phyloP scores from a whole-genome alignment of 345 rosid species.

The Acer saccharum region DNA sequence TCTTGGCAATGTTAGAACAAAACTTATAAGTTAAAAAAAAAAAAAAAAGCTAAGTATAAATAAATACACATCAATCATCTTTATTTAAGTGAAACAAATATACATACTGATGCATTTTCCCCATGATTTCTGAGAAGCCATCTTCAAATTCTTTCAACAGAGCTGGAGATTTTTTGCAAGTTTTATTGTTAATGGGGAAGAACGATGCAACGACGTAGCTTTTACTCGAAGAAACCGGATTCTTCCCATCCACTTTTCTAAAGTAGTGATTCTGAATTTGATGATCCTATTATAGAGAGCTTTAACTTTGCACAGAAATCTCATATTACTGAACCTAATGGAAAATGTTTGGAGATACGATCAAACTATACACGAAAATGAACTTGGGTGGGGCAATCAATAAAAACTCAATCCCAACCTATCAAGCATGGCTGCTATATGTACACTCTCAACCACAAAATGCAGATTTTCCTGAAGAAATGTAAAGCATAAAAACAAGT shows the following conservation, averaged over 20 bases:
- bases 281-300: slow-evolving; percentile 17
- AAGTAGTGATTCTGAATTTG: neutral
- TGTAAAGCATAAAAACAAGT: slow-evolving; percentile 8
- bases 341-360: slow-evolving; percentile 13
- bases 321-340: neutral
- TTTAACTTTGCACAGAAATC: slow-evolving; percentile 29
- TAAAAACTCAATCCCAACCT: slow-evolving; percentile 23
- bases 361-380: slow-evolving; percentile 28
- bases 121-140: slow-evolving; percentile 19
- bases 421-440: slow-evolving; percentile 33
- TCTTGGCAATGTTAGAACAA: neutral
- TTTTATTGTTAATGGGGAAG: slow-evolving; percentile 18
- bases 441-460: slow-evolving; percentile 25
- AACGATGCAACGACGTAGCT: neutral
- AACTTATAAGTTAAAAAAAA: neutral
- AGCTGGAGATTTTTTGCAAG: neutral
- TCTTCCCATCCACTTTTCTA: slow-evolving; percentile 16
- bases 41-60: neutral
- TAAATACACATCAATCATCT: slow-evolving; percentile 9
- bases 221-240: slow-evolving; percentile 10
- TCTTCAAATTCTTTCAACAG: slow-evolving; percentile 25
- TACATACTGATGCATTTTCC: slow-evolving; percentile 28
- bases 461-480: slow-evolving; percentile 31
- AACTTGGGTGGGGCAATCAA: slow-evolving; percentile 18
- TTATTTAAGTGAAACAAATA: slow-evolving; percentile 22